A percentile compares a stretch with the other conserved stretches of the same genome.
These are phyloP conservation scores for Cladophialophora bantiana DNA, from an alignment of 2,329 filamentous ascomycete genomes.

Conservation along the genomic window DNA sequence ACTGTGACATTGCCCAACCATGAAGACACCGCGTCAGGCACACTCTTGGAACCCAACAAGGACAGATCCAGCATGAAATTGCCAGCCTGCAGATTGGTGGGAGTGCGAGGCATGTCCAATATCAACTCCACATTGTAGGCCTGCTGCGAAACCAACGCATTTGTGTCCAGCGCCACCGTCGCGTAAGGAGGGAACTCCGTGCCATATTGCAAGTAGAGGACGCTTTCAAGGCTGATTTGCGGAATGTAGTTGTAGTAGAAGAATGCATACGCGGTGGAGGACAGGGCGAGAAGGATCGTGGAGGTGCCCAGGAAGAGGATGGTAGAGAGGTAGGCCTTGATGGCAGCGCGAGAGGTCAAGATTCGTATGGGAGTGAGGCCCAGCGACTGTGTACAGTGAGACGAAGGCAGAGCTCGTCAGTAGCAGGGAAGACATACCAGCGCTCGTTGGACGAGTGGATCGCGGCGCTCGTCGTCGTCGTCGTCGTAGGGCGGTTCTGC, in stretches of 20 bases:
- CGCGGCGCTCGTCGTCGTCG: slow-evolving; percentile 9
- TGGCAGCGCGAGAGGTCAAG: slow-evolving; percentile 67
- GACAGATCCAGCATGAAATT: slow-evolving; percentile 94
- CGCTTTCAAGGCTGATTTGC: slow-evolving; percentile 66
- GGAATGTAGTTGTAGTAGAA: slow-evolving; percentile 76
- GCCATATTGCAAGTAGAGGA: slow-evolving; percentile 68
- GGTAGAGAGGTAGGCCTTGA: slow-evolving; percentile 69
- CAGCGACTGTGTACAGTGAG: slow-evolving; percentile 53
- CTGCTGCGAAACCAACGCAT: slow-evolving; percentile 71
- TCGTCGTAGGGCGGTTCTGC: slow-evolving; percentile 15
- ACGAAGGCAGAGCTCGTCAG: neutral
- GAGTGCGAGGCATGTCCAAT: slow-evolving; percentile 79
- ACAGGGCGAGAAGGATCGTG: slow-evolving; percentile 63
- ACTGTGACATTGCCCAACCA: slow-evolving; percentile 44
- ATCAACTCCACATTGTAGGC: slow-evolving; percentile 83
- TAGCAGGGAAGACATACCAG: slow-evolving; percentile 23
- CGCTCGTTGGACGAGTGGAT: slow-evolving; percentile 27
- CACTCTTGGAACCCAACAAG: slow-evolving; percentile 59
- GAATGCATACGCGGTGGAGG: slow-evolving; percentile 66
- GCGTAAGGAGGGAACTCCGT: slow-evolving; percentile 57
- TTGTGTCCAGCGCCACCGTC: slow-evolving; percentile 53
- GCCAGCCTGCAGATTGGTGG: slow-evolving; percentile 74
- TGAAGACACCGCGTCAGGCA: slow-evolving; percentile 24
- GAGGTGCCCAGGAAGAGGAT: slow-evolving; percentile 62
- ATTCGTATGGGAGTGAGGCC: slow-evolving; percentile 62